Base-by-base conservation (phyloP, 768 basidiomycete species). In the Mycena leptocephala region DNA sequence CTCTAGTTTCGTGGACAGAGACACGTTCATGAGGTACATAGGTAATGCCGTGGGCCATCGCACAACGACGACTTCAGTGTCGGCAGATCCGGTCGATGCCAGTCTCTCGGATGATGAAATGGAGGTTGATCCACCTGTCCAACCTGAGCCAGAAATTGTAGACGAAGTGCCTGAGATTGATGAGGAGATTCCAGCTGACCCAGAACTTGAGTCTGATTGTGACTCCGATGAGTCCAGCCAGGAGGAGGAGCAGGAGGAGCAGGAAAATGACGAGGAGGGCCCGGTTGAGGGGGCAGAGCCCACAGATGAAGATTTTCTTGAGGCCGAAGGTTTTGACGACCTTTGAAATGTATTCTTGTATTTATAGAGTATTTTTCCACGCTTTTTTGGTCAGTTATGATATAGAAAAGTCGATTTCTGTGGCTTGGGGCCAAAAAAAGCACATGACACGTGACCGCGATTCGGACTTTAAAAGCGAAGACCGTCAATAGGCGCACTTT, bases 361-460 rank as follows among this genome's bases (percentile, higher is more conserved):
- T 13, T 26, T 41, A 41, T 62, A n/a, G 7, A 18, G 11, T 28
- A 18, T 41, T 39, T 59, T 35, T 35, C n/a, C n/a, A 33, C 9
- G 41, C 41, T 16, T 4, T 43, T 4, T 16, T 28, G 1, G 1
- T 8, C 8, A 11, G 24, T 28, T 26, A 2, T 5, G 51, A n/a
- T n/a, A n/a, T n/a, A n/a, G n/a, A n/a, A n/a, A n/a, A n/a, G n/a
- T n/a, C n/a, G 9, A 3, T 53, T 13, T 26, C 26, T 24, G 11
- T 35, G 33, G 58, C 22, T 30, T 20, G 58, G 33, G 58, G 33
- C 6, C 16, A 32, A 18, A 33, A 28, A 26, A n/a, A n/a, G n/a
- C n/a, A n/a, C n/a, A n/a, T n/a, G n/a, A n/a, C 51, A 56, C 53
- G 66, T 68, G 66, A 68, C n/a, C 66, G 66, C 26, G 66, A 48